phyloP scores from a whole-genome alignment of 352 stramenopile genomes.

The Phytophthora citricola region DNA sequence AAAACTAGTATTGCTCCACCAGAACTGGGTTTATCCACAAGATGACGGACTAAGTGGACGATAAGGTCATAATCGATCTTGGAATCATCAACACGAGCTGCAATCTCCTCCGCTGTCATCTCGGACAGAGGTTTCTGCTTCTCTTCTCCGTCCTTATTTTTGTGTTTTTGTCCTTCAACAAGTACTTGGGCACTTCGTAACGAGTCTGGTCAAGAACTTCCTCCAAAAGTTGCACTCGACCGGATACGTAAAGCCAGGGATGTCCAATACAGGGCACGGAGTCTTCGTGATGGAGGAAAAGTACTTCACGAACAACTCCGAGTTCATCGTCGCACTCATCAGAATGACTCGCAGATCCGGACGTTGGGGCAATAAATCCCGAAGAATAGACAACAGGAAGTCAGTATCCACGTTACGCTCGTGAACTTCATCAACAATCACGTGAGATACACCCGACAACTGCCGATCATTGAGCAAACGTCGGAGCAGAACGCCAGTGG shows the following conservation, averaged over 20 bases:
- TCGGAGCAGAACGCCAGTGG: slow-evolving; percentile 95
- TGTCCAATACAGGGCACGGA: slow-evolving; percentile 79
- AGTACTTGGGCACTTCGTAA: slow-evolving; percentile 70
- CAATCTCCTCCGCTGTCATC: slow-evolving; percentile 54
- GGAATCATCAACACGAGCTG: slow-evolving; percentile 87
- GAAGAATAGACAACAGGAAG: slow-evolving; percentile 95
- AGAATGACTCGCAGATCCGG: slow-evolving; percentile 92
- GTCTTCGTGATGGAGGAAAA: slow-evolving; percentile 63
- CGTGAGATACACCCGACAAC: slow-evolving; percentile 93
- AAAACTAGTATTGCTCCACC: slow-evolving; percentile 85
- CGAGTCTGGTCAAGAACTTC: slow-evolving; percentile 67
- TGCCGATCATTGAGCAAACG: slow-evolving; percentile 91
- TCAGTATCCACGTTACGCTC: slow-evolving; percentile 97
- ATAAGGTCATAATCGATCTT: slow-evolving; percentile 96
- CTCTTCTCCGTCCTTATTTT: slow-evolving; percentile 47
- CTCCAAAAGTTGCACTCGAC: slow-evolving; percentile 84
- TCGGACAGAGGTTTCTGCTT: slow-evolving; percentile 38
- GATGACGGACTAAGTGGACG: slow-evolving; percentile 81
- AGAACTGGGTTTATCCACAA: slow-evolving; percentile 32
- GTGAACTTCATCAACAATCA: slow-evolving; percentile 99
- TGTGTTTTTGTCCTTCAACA: slow-evolving; percentile 63
- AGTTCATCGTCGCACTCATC: slow-evolving; percentile 97
- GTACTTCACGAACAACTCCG: slow-evolving; percentile 88
- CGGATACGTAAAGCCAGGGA: slow-evolving; percentile 87
- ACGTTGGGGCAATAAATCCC: slow-evolving; percentile 77